Evolutionary conservation across 176 grass and related monocot genomes (phyloP).

Genomic region (Poa pratensis): DNA sequence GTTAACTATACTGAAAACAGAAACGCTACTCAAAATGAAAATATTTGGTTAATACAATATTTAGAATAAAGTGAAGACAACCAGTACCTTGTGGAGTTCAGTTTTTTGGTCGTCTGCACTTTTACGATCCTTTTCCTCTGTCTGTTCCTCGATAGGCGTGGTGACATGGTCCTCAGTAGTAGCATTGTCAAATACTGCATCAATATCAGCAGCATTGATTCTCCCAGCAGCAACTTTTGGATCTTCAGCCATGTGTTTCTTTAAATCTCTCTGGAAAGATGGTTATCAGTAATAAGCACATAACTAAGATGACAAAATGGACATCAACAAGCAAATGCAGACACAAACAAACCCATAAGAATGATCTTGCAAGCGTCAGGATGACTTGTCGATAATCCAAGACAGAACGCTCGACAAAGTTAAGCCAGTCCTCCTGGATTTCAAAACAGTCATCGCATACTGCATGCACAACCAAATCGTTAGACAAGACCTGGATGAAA

Average conservation of each 20-base stretch:
- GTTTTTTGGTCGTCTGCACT: neutral
- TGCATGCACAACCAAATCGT: conserved; percentile 34
- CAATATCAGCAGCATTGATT: conserved; percentile 46
- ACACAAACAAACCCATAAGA: conserved; percentile 44
- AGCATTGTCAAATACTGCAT: conserved; percentile 21
- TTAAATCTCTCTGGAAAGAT: conserved; percentile 39
- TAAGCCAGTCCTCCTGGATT: conserved; percentile 35
- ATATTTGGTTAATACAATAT: neutral
- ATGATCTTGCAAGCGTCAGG: conserved; percentile 25
- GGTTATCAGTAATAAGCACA: neutral
- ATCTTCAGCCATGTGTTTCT: conserved; percentile 46
- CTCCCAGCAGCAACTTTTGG: neutral
- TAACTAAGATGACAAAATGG: neutral
- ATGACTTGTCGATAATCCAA: conserved; percentile 41
- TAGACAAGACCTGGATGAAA: neutral
- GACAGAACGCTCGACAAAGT: conserved; percentile 24
- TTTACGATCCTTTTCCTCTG: neutral
- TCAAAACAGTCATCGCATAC: conserved; percentile 21
- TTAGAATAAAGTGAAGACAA: neutral
- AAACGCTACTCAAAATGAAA: neutral
- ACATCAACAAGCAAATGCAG: conserved; percentile 1
- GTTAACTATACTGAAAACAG: neutral
- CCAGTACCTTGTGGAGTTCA: neutral
- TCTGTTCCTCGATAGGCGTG: neutral
- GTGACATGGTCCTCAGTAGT: neutral